phyloP scores from a whole-genome alignment of 768 basidiomycete species.

The Pulveroboletus sp. region DNA sequence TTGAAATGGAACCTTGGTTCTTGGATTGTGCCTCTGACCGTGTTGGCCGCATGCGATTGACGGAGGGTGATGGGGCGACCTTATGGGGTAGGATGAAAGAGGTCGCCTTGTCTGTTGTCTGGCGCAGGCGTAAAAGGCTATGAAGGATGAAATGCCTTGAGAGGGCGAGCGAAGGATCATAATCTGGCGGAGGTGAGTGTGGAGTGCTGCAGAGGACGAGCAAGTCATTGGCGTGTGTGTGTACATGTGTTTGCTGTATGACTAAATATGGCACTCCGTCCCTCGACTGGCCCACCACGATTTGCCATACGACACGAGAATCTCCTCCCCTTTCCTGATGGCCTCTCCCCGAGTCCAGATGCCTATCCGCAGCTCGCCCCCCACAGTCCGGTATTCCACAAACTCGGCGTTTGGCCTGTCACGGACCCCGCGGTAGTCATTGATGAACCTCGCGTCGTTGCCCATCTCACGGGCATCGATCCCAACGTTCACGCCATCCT shows the following conservation, averaged over 20 bases:
- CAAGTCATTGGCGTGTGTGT: constrained; percentile 3
- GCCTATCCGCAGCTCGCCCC: constrained; percentile 70
- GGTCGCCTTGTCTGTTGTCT: constrained; percentile 32
- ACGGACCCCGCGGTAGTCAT: constrained; percentile 82
- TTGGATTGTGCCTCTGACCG: constrained; percentile 11
- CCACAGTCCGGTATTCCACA: constrained; percentile 45
- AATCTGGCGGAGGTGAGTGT: constrained; percentile 23
- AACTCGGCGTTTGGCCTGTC: constrained; percentile 69
- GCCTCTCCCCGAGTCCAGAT: constrained; percentile 59
- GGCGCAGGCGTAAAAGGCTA: constrained; percentile 55
- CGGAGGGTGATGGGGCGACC: constrained; percentile 32
- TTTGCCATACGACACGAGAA: constrained; percentile 87
- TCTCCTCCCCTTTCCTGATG: constrained; percentile 77
- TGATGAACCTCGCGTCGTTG: constrained; percentile 86
- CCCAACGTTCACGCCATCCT: constrained; percentile 59
- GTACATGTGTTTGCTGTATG: constrained; percentile 18
- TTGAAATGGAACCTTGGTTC: constrained; percentile 38
- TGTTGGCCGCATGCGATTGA: constrained; percentile 13
- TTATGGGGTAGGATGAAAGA: constrained; percentile 36
- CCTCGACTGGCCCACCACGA: constrained; percentile 61
- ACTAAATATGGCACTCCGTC: constrained; percentile 10
- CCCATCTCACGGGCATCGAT: constrained; percentile 73
- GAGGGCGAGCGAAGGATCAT: constrained; percentile 48
- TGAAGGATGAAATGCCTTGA: constrained; percentile 46
- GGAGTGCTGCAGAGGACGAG: background rate